These are phyloP conservation scores for Penicillium sp. DNA, from an alignment of 2,329 filamentous ascomycete species.

Conservation along the genomic window DNA sequence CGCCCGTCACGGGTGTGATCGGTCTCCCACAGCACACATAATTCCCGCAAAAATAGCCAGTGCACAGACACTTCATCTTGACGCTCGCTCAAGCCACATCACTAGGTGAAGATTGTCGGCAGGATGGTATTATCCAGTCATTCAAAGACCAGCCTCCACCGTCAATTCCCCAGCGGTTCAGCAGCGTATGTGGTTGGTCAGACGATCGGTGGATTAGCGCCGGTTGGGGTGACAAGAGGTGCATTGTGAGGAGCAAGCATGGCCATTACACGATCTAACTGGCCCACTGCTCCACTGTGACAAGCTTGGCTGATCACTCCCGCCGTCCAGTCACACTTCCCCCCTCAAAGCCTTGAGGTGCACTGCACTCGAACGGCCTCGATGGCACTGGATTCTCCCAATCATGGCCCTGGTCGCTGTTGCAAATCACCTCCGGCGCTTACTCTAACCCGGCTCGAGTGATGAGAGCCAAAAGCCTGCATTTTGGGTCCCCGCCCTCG, in stretches of 20 bases:
- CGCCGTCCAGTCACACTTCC: conserved; percentile 28
- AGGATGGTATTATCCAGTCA: conserved; percentile 3
- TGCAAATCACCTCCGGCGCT: conserved; percentile 30
- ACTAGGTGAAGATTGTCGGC: not conserved
- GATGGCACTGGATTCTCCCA: conserved; percentile 12
- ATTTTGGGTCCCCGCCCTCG: conserved; percentile 22
- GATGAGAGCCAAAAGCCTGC: conserved; percentile 24
- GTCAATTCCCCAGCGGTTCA: conserved; percentile 29
- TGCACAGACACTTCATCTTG: not conserved
- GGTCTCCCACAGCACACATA: not conserved
- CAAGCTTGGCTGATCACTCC: conserved; percentile 30
- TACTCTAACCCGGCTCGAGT: conserved; percentile 27
- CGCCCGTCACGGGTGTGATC: conserved; percentile 8
- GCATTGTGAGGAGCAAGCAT: conserved; percentile 16
- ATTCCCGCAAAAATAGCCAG: not conserved
- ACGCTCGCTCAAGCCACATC: not conserved
- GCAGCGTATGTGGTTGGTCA: conserved; percentile 31
- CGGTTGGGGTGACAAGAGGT: conserved; percentile 26
- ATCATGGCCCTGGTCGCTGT: conserved; percentile 14
- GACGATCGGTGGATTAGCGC: conserved; percentile 34
- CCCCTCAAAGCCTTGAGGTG: conserved; percentile 10
- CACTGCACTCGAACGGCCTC: conserved; percentile 17
- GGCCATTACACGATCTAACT: conserved; percentile 18
- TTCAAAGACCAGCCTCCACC: conserved; percentile 3
- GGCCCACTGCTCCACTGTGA: conserved; percentile 34